Conservation (phyloP, 179 eudicot genomes). For the Sideroxylon spinosum region DNA sequence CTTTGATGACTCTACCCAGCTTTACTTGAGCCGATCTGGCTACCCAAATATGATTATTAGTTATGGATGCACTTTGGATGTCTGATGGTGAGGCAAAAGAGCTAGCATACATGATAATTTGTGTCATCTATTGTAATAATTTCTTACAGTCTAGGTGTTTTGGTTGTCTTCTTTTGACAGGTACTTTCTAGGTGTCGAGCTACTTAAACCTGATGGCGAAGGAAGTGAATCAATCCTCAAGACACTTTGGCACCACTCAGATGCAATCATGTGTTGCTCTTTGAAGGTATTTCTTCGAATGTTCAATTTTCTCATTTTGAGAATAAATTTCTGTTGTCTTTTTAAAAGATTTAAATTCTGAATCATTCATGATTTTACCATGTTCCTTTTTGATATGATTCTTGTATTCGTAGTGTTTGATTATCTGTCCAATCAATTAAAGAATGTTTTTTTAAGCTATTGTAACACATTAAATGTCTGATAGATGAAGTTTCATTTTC, state of each 20-base stretch:
- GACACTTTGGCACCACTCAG: slow-evolving; percentile 76
- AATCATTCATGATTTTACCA: neutral
- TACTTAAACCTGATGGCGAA: slow-evolving; percentile 51
- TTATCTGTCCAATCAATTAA: neutral
- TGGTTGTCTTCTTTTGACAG: slow-evolving; percentile 24
- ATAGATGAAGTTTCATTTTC: too few species aligned
- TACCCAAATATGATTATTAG: neutral
- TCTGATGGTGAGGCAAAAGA: neutral
- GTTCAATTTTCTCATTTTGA: neutral
- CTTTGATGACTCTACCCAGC: too few species aligned
- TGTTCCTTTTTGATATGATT: neutral
- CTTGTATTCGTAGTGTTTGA: neutral
- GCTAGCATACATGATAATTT: neutral
- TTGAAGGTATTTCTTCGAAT: slow-evolving; percentile 49
- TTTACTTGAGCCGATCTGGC: too few species aligned
- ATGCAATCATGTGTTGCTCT: slow-evolving; percentile 87
- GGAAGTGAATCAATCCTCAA: slow-evolving; percentile 63
- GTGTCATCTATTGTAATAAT: neutral
- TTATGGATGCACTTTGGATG: neutral
- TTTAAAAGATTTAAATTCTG: neutral
- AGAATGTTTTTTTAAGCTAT: too few species aligned
- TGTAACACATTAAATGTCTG: too few species aligned
- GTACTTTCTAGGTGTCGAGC: slow-evolving; percentile 64
- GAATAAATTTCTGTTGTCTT: neutral
- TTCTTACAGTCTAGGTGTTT: neutral